phyloP scores from a whole-genome alignment of 2,329 filamentous ascomycete species.

The Calonectria crousiana region DNA sequence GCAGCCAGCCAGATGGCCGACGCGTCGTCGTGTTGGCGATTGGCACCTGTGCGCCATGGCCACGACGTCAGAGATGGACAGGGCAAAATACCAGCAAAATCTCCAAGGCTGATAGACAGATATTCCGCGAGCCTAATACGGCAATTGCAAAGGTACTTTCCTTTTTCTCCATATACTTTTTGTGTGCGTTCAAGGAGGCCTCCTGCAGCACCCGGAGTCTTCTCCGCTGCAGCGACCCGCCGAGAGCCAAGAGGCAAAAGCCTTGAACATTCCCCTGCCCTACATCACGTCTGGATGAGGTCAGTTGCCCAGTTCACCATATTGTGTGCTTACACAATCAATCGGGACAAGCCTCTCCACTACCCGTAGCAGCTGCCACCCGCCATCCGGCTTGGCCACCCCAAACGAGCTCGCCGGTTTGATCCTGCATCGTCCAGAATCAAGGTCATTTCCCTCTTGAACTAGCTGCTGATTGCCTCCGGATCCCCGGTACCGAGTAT shows the following conservation, averaged over 20 bases:
- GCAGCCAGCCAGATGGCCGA: background rate
- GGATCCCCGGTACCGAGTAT: slow-evolving; percentile 13
- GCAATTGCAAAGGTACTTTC: slow-evolving; percentile 6
- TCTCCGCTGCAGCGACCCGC: slow-evolving; percentile 23
- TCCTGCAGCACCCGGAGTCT: slow-evolving; percentile 24
- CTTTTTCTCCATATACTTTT: background rate
- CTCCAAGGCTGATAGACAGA: background rate
- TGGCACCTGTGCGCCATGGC: background rate
- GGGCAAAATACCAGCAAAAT: background rate
- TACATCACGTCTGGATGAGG: background rate
- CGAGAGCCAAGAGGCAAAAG: slow-evolving; percentile 21
- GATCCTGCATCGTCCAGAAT: background rate
- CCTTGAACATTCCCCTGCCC: background rate
- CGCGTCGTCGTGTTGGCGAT: background rate
- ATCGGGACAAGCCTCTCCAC: background rate
- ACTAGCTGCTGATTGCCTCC: slow-evolving; percentile 4
- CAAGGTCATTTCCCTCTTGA: background rate
- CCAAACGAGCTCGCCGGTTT: background rate
- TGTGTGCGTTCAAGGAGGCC: slow-evolving; percentile 23
- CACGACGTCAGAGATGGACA: background rate
- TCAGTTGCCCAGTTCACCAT: background rate
- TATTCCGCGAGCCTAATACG: background rate
- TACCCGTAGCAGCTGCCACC: background rate
- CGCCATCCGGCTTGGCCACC: slow-evolving; percentile 12
- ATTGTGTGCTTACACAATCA: background rate